These are phyloP conservation scores for Starmerella ratchasimensis DNA, from an alignment of 805 yeast genomes.

Conservation along the genomic window DNA sequence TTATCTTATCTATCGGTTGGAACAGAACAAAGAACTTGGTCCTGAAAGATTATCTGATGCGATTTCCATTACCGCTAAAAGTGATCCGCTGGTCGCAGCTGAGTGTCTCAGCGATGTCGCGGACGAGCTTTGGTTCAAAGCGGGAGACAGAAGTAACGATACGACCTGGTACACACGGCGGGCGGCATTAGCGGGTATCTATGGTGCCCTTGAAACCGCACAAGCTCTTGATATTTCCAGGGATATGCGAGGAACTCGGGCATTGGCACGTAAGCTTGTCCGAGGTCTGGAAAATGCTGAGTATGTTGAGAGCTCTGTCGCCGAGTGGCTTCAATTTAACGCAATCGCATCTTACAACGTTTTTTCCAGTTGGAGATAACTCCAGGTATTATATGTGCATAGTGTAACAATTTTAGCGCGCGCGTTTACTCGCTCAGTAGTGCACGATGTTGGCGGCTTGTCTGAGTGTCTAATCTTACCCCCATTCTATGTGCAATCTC, in stretches of 20 bases:
- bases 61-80: conserved; percentile 49
- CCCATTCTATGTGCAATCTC: conserved; percentile 11
- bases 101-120: conserved; percentile 59
- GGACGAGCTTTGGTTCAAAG: conserved; percentile 69
- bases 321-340: conserved; percentile 65
- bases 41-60: conserved; percentile 28
- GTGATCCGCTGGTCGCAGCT: conserved; percentile 44
- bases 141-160: conserved; percentile 67
- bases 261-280: conserved; percentile 50
- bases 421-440: background rate
- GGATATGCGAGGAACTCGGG: conserved; percentile 42
- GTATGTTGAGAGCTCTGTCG: conserved; percentile 45
- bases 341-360: conserved; percentile 51
- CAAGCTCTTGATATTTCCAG: conserved; percentile 62
- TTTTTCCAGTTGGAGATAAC: conserved; percentile 24
- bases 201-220: conserved; percentile 58
- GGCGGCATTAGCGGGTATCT: conserved; percentile 50
- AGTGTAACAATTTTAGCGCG: background rate
- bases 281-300: conserved; percentile 42
- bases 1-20: conserved; percentile 33
- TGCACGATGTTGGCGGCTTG: background rate
- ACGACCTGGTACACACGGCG: conserved; percentile 91
- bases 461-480: background rate
- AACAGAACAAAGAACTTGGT: conserved; percentile 29
- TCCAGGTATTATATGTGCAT: background rate